Conservation (phyloP, 768 basidiomycete genomes). For the Hygrophorus russula region DNA sequence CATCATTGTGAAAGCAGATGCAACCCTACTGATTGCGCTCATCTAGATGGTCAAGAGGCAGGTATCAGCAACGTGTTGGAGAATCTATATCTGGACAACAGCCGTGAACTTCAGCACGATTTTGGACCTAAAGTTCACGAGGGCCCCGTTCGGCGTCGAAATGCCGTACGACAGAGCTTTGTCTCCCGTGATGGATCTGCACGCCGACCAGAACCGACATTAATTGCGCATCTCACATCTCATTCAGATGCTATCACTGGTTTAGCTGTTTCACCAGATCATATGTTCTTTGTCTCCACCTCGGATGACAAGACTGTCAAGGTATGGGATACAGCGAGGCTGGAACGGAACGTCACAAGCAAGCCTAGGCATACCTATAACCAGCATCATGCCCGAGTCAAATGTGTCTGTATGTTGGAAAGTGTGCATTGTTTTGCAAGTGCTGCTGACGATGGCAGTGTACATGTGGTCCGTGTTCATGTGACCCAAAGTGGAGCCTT, state of each 20-base stretch:
- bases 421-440: slow-evolving; percentile 83
- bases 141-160: slow-evolving; percentile 70
- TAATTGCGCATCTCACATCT: slow-evolving; percentile 77
- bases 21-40: slow-evolving; percentile 2
- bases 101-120: slow-evolving; percentile 76
- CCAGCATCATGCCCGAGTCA: slow-evolving; percentile 60
- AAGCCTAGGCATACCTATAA: slow-evolving; percentile 65
- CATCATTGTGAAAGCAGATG: slow-evolving; percentile 1
- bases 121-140: slow-evolving; percentile 86
- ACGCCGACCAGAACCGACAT: slow-evolving; percentile 60
- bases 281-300: slow-evolving; percentile 87
- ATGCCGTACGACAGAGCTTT: slow-evolving; percentile 58
- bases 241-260: slow-evolving; percentile 74
- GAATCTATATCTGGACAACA: slow-evolving; percentile 79
- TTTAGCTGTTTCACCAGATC: slow-evolving; percentile 85
- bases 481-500: slow-evolving; percentile 52
- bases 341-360: slow-evolving; percentile 89
- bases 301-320: slow-evolving; percentile 93
- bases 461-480: slow-evolving; percentile 79
- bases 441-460: slow-evolving; percentile 73
- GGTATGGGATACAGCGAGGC: slow-evolving; percentile 84
- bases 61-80: slow-evolving; percentile 85
- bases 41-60: slow-evolving; percentile 77
- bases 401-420: slow-evolving; percentile 72
- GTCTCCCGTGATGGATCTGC: slow-evolving; percentile 49